Evolutionary conservation across 441 rosid genomes (phyloP), one percentile per base, ranked within the genome.

Genomic region (Manihot esculenta): DNA sequence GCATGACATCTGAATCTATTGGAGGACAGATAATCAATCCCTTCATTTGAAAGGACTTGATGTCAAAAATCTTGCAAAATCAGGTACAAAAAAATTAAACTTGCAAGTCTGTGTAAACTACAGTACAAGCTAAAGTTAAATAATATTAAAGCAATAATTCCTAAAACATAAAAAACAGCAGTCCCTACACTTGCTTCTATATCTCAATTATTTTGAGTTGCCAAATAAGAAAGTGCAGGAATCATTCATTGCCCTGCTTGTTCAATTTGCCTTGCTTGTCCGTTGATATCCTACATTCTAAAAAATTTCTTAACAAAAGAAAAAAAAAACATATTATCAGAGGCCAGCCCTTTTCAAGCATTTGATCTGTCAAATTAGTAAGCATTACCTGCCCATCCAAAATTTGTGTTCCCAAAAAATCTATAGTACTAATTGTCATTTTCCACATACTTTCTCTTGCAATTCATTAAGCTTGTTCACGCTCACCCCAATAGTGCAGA

Each of bases 251-350:
- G 7, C 61, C 55, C 17, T 56, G 11, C 24, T 47, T 24, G 14
- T 27, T 20, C 26, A 69, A 6, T 21, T 55, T 35, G 23, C 11
- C 58, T 47, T 20, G 55, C 26, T 18, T 48, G 38, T 64, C 68
- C 68, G 48, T 18, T 18, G 8, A 56, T 1, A 23, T 20, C 26
- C 45, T 59, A 47, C 18, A 60, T 59, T 50, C 24, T 70, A 27
- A 13, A 49, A 69, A 18, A 24, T 44, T 54, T 35, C 56, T 64
- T 48, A 48, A 51, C 48, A 54, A 10, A 51, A 68, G 7, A 33
- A 68, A 49, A 42, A 55, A 30, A 66, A 21, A 10, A 33, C 26
- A 50, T 68, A 56, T 53, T 68, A 68, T 45, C 14, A 45, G 7
- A 45, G 26, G 33, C 15, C 64, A 45, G 54, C 35, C 14, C 8